phyloP scores from a whole-genome alignment of 306 rosid species.

The Crotalaria pallida region DNA sequence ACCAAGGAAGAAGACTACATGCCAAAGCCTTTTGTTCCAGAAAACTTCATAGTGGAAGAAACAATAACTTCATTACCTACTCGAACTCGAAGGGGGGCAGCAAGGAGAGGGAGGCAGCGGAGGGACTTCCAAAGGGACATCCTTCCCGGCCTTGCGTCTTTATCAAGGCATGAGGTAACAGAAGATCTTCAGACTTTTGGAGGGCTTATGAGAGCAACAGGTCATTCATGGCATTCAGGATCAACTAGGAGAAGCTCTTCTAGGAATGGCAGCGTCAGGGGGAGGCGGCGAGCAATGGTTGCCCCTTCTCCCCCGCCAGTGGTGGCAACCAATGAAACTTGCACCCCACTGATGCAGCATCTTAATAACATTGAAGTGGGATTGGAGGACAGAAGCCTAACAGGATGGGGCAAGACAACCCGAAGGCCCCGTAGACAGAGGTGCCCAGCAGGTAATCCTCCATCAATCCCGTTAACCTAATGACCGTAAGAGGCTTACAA shows the following conservation, averaged over 20 bases:
- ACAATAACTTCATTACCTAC: conserved; percentile 37
- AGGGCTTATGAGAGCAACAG: conserved; percentile 85
- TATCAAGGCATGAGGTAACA: conserved; percentile 93
- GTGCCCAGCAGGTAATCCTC: conserved; percentile 69
- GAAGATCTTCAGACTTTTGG: conserved; percentile 97
- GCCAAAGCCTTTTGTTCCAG: conserved; percentile 87
- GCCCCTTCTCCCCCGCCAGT: conserved; percentile 51
- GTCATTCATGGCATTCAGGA: conserved; percentile 83
- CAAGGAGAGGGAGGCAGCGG: conserved; percentile 89
- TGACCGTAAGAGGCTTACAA: conserved; percentile 46
- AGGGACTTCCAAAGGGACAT: conserved; percentile 98
- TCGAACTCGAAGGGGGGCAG: conserved; percentile 70
- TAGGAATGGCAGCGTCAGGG: conserved; percentile 72
- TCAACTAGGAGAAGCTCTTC: conserved; percentile 72
- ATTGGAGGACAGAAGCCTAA: conserved; percentile 85
- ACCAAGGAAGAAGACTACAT: conserved; percentile 85
- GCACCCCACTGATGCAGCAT: conserved; percentile 54
- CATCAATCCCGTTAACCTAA: conserved; percentile 59
- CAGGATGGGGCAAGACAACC: conserved; percentile 98
- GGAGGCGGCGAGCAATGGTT: conserved; percentile 58
- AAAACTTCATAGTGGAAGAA: conserved; percentile 61
- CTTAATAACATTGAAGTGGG: conserved; percentile 59
- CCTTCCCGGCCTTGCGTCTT: conserved; percentile 82
- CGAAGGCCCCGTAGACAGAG: conserved; percentile 94
- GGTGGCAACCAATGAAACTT: conserved; percentile 30